Conservation (phyloP, 192 early-diverging fungal genomes). For the Coemansia reversa region DNA sequence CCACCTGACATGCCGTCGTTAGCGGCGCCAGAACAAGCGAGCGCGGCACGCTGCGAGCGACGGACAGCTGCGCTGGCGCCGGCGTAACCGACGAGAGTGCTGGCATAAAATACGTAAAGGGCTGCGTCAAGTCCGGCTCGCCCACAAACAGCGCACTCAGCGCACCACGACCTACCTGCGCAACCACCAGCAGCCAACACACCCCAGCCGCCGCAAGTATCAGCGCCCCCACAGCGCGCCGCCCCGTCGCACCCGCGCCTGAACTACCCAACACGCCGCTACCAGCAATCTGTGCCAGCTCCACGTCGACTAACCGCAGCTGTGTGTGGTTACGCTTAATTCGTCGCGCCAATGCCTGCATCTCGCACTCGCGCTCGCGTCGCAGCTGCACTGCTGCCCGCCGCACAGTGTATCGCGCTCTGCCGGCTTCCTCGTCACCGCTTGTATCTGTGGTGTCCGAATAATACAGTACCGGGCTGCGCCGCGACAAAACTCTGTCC, state of each 20-base stretch:
- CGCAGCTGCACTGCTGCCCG: constrained; percentile 11
- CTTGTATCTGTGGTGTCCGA: constrained; percentile 26
- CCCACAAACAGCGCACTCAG: constrained; percentile 52
- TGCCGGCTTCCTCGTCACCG: constrained; percentile 16
- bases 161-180: constrained; percentile 45
- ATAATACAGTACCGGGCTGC: constrained; percentile 23
- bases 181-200: constrained; percentile 51
- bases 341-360: constrained; percentile 39
- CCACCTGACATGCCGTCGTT: constrained; percentile 35
- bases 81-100: constrained; percentile 7
- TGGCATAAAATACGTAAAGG: constrained; percentile 45
- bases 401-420: constrained; percentile 8
- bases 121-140: constrained; percentile 43
- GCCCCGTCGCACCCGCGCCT: not conserved
- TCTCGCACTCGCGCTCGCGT: constrained; percentile 41
- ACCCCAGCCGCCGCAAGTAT: constrained; percentile 19
- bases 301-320: constrained; percentile 35
- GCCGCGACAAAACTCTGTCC: constrained; percentile 4
- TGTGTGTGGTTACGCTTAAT: constrained; percentile 45
- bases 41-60: not conserved
- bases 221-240: constrained; percentile 2
- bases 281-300: constrained; percentile 28
- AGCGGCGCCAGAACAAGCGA: constrained; percentile 18
- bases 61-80: not conserved
- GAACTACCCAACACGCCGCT: constrained; percentile 25